Conservation (phyloP, 1,139 yeast genomes). For the Taphrina deformans region DNA sequence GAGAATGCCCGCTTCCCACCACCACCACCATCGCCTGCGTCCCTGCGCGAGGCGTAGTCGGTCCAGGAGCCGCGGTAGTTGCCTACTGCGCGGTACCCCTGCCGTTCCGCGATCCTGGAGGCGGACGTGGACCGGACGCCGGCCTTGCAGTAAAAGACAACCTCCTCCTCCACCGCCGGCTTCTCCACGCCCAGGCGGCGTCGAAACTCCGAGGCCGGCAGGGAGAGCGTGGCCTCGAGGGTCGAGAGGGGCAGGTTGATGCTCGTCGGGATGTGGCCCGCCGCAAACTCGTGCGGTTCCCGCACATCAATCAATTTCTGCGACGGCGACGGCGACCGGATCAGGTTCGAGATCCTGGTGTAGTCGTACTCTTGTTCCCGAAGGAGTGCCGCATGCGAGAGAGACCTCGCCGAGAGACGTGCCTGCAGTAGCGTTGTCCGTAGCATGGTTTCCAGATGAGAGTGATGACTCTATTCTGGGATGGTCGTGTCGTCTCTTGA, state of each 20-base stretch:
- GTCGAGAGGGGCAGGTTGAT: constrained; percentile 86
- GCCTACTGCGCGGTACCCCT: constrained; percentile 67
- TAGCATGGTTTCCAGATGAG: not conserved
- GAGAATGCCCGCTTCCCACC: not conserved
- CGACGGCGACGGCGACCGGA: not conserved
- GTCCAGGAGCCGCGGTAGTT: constrained; percentile 73
- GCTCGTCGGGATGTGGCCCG: constrained; percentile 76
- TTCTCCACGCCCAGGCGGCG: constrained; percentile 81
- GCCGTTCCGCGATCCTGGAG: constrained; percentile 84
- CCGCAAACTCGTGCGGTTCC: constrained; percentile 76
- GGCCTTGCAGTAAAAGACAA: constrained; percentile 87
- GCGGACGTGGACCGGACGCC: constrained; percentile 92
- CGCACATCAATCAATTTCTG: constrained; percentile 61
- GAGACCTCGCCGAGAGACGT: not conserved
- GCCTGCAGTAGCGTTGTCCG: not conserved
- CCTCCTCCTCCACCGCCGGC: constrained; percentile 66
- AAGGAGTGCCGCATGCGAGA: not conserved
- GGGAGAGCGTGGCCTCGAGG: constrained; percentile 89
- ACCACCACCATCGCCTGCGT: not conserved
- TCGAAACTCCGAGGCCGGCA: constrained; percentile 73
- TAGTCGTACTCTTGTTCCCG: constrained; percentile 5
- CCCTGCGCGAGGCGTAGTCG: constrained; percentile 59
- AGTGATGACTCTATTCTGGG: not conserved
- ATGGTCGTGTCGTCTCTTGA: not conserved
- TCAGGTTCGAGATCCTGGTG: not conserved